Base-by-base conservation (phyloP, 371 early-diverging fungal genomes). In the Mucor plumbeus region DNA sequence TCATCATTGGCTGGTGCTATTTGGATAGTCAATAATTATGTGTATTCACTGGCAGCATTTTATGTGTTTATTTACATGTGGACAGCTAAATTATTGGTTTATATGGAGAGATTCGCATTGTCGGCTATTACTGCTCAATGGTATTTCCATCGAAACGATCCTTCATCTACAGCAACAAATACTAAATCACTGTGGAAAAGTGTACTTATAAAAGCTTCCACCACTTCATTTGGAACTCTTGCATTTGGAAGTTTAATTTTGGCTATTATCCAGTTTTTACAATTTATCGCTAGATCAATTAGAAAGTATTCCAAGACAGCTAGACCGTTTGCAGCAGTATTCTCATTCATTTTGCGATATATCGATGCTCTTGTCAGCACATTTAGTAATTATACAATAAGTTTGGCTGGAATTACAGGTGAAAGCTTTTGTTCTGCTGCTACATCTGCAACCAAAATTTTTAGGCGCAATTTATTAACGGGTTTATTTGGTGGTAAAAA, bases 111-210 rank as follows among this genome's bases (percentile, higher is more conserved):
- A 69, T 85, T 87, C 36, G 83, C 84, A 10, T 77, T 94, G 57
- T 85, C 91, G 3, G 87, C 89, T 1, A 87, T 92, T 7, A 90
- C 90, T 4, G 89, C 92, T 4, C 85, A 91, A 71, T 94, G 94
- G 94, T 94, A 91, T 68, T 89, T 89, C 57, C 87, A 87, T 67
- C 78, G 87, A 48, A 79, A 85, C 44, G 79, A 85, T 13, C 82
- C 83, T 15, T 68, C 80, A 14, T 79, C 69, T 21, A 38, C 38
- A 7, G n/a, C 48, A 19, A 8, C 48, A 48, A 48, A 7, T 9
- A 19, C 75, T 7, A 67, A 76, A 21, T 63, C 67, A 50, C 81
- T 80, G 5, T 85, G 85, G 70, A 79, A 79, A 35, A 74, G 65
- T 15, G 84, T 84, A 0, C 56, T 87, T 17, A 64, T 73, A 38